These are phyloP conservation scores for Loxodes magnus DNA, from an alignment of 73 alveolate genomes.

Conservation along the genomic window DNA sequence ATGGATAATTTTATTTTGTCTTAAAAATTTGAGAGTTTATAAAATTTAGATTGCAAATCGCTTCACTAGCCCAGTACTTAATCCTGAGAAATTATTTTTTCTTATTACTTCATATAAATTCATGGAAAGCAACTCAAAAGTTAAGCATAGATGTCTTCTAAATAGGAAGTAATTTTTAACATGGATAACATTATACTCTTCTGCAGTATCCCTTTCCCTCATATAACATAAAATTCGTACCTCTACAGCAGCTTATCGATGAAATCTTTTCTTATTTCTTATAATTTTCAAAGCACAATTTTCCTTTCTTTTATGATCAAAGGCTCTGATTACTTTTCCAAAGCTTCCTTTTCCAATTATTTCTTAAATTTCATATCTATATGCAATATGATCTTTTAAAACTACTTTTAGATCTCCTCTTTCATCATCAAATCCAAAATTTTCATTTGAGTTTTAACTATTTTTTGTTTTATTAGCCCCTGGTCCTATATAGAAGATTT, in stretches of 20 bases:
- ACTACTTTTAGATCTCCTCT: constrained; percentile 26
- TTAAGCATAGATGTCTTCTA: constrained; percentile 57
- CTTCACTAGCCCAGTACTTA: constrained; percentile 34
- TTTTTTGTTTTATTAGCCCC: not conserved
- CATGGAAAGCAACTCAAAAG: constrained; percentile 62
- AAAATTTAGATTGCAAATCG: constrained; percentile 56
- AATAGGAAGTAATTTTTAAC: constrained; percentile 48
- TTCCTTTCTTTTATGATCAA: constrained; percentile 34
- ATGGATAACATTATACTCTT: constrained; percentile 49
- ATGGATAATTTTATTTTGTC: constrained; percentile 29
- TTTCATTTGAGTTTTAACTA: constrained; percentile 1
- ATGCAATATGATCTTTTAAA: constrained; percentile 36
- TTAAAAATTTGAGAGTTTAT: constrained; percentile 18
- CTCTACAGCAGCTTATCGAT: constrained; percentile 47
- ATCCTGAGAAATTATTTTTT: constrained; percentile 61
- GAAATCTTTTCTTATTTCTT: constrained; percentile 25
- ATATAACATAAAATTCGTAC: constrained; percentile 35
- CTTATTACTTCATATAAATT: constrained; percentile 64
- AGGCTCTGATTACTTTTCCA: constrained; percentile 20
- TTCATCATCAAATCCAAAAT: constrained; percentile 53
- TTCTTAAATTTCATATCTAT: constrained; percentile 37
- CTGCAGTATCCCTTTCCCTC: constrained; percentile 39
- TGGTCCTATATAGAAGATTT: not conserved
- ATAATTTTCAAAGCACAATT: constrained; percentile 22
- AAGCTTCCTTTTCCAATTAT: constrained; percentile 38